Percentiles rank a stretch among this genome's conserved stretches.
Conservation (phyloP, 176 grass and related monocot genomes). For the Oryza nivara region DNA sequence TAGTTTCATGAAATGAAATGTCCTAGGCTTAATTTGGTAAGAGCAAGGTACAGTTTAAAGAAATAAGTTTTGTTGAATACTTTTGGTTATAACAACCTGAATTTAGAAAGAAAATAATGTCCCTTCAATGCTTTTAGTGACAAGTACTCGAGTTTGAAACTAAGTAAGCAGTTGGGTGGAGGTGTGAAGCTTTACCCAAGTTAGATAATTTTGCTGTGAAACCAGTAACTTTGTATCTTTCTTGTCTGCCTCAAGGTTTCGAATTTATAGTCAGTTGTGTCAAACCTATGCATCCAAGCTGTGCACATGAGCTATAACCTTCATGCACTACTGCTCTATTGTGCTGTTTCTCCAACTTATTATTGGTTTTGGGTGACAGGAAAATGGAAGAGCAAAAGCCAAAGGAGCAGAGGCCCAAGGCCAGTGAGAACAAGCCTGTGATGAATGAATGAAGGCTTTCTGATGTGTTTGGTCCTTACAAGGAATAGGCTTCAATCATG, state of each 20-base stretch:
- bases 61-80: background rate
- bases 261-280: background rate
- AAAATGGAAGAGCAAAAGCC: conserved; percentile 83
- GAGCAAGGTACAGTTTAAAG: background rate
- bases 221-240: background rate
- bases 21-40: background rate
- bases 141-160: too few species aligned
- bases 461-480: background rate
- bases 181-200: background rate
- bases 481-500: background rate
- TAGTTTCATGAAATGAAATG: background rate
- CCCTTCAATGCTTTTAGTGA: background rate
- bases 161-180: background rate
- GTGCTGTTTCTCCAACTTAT: background rate
- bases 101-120: background rate
- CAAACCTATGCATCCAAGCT: background rate
- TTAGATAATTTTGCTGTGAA: background rate
- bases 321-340: background rate
- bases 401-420: conserved; percentile 81
- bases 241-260: background rate
- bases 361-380: conserved; percentile 37
- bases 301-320: background rate
- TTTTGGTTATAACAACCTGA: background rate
- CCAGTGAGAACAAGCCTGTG: conserved; percentile 85
- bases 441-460: conserved; percentile 64